Evolutionary conservation across 129 eudicot genomes (phyloP), one percentile per base, ranked within the genome.

Genomic region (Artemisia annua): DNA sequence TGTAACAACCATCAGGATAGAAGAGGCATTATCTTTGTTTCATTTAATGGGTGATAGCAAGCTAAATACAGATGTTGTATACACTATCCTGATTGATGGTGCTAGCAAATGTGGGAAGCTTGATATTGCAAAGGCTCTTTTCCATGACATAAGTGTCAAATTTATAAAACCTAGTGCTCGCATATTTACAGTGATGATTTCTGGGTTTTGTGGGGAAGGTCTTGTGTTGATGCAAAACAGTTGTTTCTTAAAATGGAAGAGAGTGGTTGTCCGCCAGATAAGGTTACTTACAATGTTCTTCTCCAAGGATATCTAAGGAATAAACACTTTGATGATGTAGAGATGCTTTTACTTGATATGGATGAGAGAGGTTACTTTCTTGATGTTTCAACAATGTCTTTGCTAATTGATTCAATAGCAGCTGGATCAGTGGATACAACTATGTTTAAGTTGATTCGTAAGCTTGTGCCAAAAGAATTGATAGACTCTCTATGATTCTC

Each of bases 21-120:
- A 59, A 2, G 67, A 71, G 18, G 67, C 66, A 1, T 17, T 71
- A 14, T 56, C 67, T 30, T 32, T 57, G 39, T 58, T 71, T 39
- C 13, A 39, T 14, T 14, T 18, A 0, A 10, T 57, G 2, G 39
- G 63, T 4, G 22, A 57, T 3, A 58, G 57, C 4, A 63, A 63
- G 17, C 50, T 44, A 20, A 72, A 43, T 48, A 20, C 17, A 0
- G 3, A 58, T 59, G 1, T 5, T 10, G 44, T 72, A 8, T 58
- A 72, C 54, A 59, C 13, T 58, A 73, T 61, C 13, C 59, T 73
- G 7, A 73, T 73, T 8, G 59, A 73, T 48, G 69, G 67, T 61
- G 55, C 60, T 1, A 60, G 54, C 17, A 73, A 60, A 30, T 39
- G 11, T 14, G 26, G 24, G 48, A 60, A 60, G 68, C 4, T 48